These are phyloP conservation scores for Paracamarosporium sp. DNA, from an alignment of 2,329 filamentous ascomycete genomes.

Conservation along the genomic window DNA sequence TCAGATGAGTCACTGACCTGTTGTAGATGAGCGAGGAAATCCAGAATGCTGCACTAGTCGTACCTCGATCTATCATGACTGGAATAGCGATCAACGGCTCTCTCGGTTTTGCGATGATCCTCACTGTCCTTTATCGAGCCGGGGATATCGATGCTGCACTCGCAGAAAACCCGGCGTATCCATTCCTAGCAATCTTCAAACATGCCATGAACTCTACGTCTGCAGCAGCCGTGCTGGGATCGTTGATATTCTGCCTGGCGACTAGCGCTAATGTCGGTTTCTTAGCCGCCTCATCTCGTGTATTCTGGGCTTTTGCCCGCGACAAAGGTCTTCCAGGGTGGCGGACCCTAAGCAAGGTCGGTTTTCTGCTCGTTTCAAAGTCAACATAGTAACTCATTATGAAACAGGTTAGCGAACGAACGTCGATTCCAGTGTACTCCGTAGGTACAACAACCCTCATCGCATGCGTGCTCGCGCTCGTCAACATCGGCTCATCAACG, in stretches of 20 bases:
- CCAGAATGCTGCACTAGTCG: constrained; percentile 22
- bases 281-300: constrained; percentile 45
- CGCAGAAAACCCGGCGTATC: constrained; percentile 50
- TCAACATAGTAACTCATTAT: constrained; percentile 15
- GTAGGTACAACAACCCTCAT: constrained; percentile 39
- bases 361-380: neutral
- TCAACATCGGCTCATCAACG: constrained; percentile 53
- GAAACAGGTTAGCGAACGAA: constrained; percentile 29
- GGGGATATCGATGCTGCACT: constrained; percentile 41
- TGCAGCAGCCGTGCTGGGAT: constrained; percentile 55
- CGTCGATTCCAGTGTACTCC: constrained; percentile 43
- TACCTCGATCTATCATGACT: constrained; percentile 43
- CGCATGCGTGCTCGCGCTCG: constrained; percentile 52
- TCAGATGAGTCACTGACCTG: constrained; percentile 15
- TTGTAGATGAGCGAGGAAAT: constrained; percentile 34
- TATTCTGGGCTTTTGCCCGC: constrained; percentile 50
- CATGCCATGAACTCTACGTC: constrained; percentile 27
- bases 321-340: constrained; percentile 50
- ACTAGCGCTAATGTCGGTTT: constrained; percentile 44
- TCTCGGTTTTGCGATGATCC: constrained; percentile 39
- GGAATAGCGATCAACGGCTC: constrained; percentile 42
- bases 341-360: constrained; percentile 25
- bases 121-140: constrained; percentile 44
- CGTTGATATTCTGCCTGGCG: constrained; percentile 35
- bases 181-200: constrained; percentile 56